Evolutionary conservation across 176 grass and related monocot species (phyloP), one percentile per base, ranked within the genome.

Genomic region (Cenchrus fungigraminus): DNA sequence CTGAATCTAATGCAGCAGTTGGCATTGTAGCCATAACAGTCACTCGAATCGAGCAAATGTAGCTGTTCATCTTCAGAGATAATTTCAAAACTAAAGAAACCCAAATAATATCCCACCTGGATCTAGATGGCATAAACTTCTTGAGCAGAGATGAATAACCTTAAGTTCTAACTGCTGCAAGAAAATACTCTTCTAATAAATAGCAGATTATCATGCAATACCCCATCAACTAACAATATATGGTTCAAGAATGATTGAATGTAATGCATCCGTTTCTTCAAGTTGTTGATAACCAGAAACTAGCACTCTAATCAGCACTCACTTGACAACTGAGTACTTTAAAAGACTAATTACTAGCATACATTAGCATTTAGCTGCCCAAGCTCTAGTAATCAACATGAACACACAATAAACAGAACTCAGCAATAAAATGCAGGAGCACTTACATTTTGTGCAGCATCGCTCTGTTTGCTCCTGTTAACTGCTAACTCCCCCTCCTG

Each of bases 361-460:
- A 43, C 46, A 71, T 72, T 64, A 83, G 16, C 16, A 73, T 37
- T 66, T 54, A 83, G 19, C 74, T 58, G 32, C 25, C 20, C 9
- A 80, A 73, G 56, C 32, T 58, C 73, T 55, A 75, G 82, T 42
- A 80, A 89, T 78, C 6, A 22, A 79, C 71, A 73, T 60, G 25
- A 73, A 28, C 64, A 71, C 5, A 71, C 6, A 16, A 67, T 17
- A 25, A 54, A 29, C 9, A 47, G 25, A 83, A 49, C 2, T n/a
- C 13, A 6, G 52, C 12, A 40, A 17, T 52, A 71, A 34, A 55
- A 69, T 34, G 46, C 3, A 29, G 5, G 6, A 37, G 61, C 78
- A 87, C 91, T 96, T 84, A 96, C 93, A 90, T 93, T 86, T 45
- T 64, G 78, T 9, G 32, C 54, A 0, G 68, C 76, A 60, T 86